A percentile compares a stretch with the other conserved stretches of the same genome.
These are phyloP conservation scores for Beauveria australis DNA, from an alignment of 2,329 filamentous ascomycete species.

Conservation along the genomic window DNA sequence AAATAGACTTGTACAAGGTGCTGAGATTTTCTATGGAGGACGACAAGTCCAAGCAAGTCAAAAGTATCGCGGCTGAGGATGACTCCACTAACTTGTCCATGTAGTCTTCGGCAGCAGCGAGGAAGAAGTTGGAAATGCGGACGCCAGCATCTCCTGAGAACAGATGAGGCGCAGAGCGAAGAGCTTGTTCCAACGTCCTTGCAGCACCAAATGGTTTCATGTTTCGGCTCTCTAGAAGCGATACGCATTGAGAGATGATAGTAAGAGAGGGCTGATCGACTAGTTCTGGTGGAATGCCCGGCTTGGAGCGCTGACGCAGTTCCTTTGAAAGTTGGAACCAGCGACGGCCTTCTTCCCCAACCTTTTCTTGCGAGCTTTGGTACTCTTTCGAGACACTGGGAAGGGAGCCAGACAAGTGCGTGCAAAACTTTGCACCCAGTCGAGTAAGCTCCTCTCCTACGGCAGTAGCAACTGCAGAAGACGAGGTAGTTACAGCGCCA, in stretches of 20 bases:
- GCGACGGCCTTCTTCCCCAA: constrained; percentile 58
- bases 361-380: constrained; percentile 58
- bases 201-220: constrained; percentile 51
- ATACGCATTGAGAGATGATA: constrained; percentile 27
- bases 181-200: constrained; percentile 32
- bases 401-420: constrained; percentile 62
- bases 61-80: constrained; percentile 57
- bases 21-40: constrained; percentile 33
- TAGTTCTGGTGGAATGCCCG: constrained; percentile 20
- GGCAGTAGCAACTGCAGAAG: constrained; percentile 35
- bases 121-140: constrained; percentile 35
- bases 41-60: constrained; percentile 55
- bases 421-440: constrained; percentile 53
- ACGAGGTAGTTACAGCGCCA: constrained; percentile 32
- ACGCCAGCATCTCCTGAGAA: constrained; percentile 26
- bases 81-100: constrained; percentile 55
- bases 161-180: constrained; percentile 32
- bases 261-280: constrained; percentile 21
- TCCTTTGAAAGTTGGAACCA: constrained; percentile 54
- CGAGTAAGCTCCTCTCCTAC: constrained; percentile 53
- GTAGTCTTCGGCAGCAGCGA: constrained; percentile 44
- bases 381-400: constrained; percentile 78
- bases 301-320: constrained; percentile 27
- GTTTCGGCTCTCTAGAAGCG: constrained; percentile 40
- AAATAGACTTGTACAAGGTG: constrained; percentile 31